Base-by-base conservation (phyloP, 164 flowering plant genomes). In the Hamamelis virginiana region DNA sequence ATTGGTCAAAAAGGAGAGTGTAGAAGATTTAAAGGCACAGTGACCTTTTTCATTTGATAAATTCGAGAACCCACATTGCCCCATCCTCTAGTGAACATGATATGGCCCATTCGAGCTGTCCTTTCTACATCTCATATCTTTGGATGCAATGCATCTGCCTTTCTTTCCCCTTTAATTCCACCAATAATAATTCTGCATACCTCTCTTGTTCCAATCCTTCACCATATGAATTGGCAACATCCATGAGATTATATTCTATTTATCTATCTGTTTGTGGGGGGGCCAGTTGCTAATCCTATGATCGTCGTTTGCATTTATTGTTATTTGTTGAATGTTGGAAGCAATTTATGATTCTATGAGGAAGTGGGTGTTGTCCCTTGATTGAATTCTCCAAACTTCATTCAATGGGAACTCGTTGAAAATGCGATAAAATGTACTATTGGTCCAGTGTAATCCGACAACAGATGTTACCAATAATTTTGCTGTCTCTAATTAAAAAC, bases 101-200 rank as follows among this genome's bases (percentile, higher is more conserved):
- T 8, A 62, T 73, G 76, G 70, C 76, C 71, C 76, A 73, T 62
- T 55, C 62, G 52, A 63, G 67, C 67, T 62, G 71, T 67, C 68
- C 47, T 62, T 57, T 23, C n/a, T 48, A 41, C 23, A 19, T 23
- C 43, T 33, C 38, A 33, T 33, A 57, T 57, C 43, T 66, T 45
- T 55, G 57, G 48, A 67, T 73, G 68, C 76, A 73, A 18, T 73
- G 75, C 61, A 72, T 44, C 75, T 72, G 57, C 16, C 12, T 25
- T 57, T 16, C 9, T 33, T 33, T 33, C 41, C n/a, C 58, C 10
- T 71, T 65, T 15, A 47, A 19, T 63, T 16, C 60, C 73, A 9
- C n/a, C 9, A 47, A 22, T 33, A 47, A 61, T 23, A 21, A 41
- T 63, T 46, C 47, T 64, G 19, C 41, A 67, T 16, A 25, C n/a